Evolutionary conservation across 768 basidiomycete species (phyloP).

Genomic region (Naganishia onofrii): DNA sequence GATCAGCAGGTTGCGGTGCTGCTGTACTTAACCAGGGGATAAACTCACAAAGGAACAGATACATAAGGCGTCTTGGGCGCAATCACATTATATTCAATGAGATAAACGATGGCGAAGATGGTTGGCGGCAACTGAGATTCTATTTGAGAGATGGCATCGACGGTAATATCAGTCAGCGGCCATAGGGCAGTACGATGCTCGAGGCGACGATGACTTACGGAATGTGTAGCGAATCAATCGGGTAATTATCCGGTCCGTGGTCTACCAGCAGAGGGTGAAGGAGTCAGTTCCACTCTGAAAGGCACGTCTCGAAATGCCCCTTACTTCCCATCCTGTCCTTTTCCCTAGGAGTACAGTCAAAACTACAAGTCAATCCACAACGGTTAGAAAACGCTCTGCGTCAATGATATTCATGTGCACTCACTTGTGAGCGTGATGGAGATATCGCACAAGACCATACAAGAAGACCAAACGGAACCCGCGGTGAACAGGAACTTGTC

Average conservation of each 20-base stretch:
- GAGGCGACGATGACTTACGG: neutral
- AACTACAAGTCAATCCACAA: neutral
- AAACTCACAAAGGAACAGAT: constrained; percentile 11
- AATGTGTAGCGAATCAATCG: constrained; percentile 21
- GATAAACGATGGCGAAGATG: constrained; percentile 24
- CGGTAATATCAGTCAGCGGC: neutral
- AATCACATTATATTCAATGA: constrained; percentile 23
- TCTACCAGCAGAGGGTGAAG: neutral
- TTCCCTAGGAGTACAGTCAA: constrained; percentile 15
- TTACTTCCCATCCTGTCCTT: constrained; percentile 26
- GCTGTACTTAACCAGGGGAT: neutral
- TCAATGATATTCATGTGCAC: too few relatives aligned
- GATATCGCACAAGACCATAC: constrained; percentile 19
- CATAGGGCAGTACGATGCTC: neutral
- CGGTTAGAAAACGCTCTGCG: too few relatives aligned
- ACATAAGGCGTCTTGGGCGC: constrained; percentile 11
- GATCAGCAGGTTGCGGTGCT: neutral
- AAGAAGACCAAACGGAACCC: constrained; percentile 11
- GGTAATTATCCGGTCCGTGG: constrained; percentile 20
- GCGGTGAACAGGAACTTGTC: constrained; percentile 6
- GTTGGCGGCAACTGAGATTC: constrained; percentile 29
- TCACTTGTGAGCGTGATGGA: constrained; percentile 21
- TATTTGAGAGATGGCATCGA: neutral
- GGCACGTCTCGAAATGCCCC: neutral
- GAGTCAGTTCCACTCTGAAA: neutral